Base-by-base conservation (phyloP, 192 early-diverging fungal species). In the Borealophlyctis nickersoniae region DNA sequence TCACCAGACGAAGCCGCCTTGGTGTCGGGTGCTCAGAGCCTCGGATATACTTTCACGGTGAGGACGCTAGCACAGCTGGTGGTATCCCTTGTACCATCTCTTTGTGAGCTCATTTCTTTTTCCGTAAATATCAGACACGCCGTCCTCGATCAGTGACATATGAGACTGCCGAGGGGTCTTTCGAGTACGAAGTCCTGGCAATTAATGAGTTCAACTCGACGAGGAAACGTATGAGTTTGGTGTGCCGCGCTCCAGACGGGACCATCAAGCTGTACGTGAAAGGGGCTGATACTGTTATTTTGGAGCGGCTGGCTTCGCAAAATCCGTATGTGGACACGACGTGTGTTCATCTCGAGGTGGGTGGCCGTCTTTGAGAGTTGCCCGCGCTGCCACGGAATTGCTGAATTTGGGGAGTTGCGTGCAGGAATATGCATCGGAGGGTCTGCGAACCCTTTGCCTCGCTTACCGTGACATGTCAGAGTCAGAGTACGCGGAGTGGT, bases 181-280 rank as follows among this genome's bases (percentile, higher is more conserved):
- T 71, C 23, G 92, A 95, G 66, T 98, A 85, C 67, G 91, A 96
- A 74, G 85, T 99, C 36, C 77, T 99, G 29, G 92, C 91, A 61
- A 86, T 99, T 56, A 91, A 89, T 73, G 96, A 99, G 83, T 99
- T 99, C 84, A 98, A 99, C 76, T 92, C 91, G 49, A 96, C 94
- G 23, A 84, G 96, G 58, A 99, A 99, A 72, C 85, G 96, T 62
- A 99, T 99, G 96, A 92, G 90, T 27, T 87, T 89, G 5, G 70
- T 99, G 31, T 80, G 94, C 36, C 89, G 93, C 7, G 81, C 88
- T 19, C 91, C 96, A 1, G 91, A 95, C 57, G 93, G 92, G 14
- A 61, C 62, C 35, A 72, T 86, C 62, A 92, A 91, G 72, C 72
- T 99, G 49, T 96, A 90, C 80, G 91, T 90, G 69, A 99, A 99